A percentile compares a stretch with the other conserved stretches of the same genome.
Evolutionary conservation across 164 flowering plant genomes (phyloP).

Genomic region (Stephania yunnanensis): DNA sequence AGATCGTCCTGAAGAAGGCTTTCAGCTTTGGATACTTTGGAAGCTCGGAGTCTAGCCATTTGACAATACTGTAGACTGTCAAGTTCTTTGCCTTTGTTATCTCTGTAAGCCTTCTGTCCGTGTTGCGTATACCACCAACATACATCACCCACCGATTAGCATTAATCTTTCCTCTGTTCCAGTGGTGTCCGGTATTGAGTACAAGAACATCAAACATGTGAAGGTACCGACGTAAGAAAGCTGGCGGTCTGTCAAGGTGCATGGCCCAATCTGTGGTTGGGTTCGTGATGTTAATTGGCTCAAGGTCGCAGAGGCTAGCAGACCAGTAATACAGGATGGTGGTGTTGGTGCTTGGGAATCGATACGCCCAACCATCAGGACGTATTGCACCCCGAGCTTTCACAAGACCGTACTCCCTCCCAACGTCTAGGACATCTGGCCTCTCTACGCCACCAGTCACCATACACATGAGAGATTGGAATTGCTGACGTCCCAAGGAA

Average conservation of each 20-base stretch:
- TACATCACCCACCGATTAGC: conserved; percentile 74
- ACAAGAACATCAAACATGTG: conserved; percentile 52
- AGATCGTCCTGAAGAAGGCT: conserved; percentile 59
- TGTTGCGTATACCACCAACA: conserved; percentile 54
- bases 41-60: conserved; percentile 62
- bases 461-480: conserved; percentile 89
- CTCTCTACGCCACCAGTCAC: conserved; percentile 53
- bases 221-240: conserved; percentile 43
- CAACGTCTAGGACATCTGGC: conserved; percentile 53
- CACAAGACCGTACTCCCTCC: conserved; percentile 56
- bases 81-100: conserved; percentile 62
- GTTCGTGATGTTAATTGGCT: conserved; percentile 36
- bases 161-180: conserved; percentile 75
- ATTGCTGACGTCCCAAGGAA: conserved; percentile 77
- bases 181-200: conserved; percentile 84
- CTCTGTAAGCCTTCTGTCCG: conserved; percentile 39
- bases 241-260: conserved; percentile 83
- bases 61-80: conserved; percentile 48
- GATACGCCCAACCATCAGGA: conserved; percentile 81
- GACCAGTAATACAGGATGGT: conserved; percentile 89
- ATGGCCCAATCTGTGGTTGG: conserved; percentile 51
- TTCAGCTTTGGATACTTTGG: conserved; percentile 51
- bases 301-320: conserved; percentile 63
- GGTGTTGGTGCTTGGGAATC: conserved; percentile 58
- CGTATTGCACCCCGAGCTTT: conserved; percentile 49